Evolutionary conservation across 129 eudicot species (phyloP).

Genomic region (Tagetes patula): DNA sequence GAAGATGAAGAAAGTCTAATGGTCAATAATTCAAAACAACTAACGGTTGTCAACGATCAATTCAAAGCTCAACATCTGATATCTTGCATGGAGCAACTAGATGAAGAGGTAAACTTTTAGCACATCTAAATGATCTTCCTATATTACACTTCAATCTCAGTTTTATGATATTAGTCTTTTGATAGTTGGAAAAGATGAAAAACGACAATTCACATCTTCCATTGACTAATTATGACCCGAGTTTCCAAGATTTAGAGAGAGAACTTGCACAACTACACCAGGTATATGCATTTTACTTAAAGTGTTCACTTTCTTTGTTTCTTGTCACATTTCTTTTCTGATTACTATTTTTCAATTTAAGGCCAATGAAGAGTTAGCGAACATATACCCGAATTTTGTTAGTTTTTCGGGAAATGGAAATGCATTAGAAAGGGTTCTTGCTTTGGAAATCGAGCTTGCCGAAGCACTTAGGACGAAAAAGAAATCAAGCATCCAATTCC

Average conservation of each 20-base stretch:
- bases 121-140: constrained; percentile 4
- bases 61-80: constrained; percentile 49
- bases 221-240: constrained; percentile 42
- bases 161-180: not conserved
- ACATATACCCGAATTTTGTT: constrained; percentile 64
- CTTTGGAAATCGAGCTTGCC: constrained; percentile 97
- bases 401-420: constrained; percentile 65
- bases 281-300: constrained; percentile 38
- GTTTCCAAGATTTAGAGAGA: constrained; percentile 46
- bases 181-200: constrained; percentile 86
- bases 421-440: constrained; percentile 88
- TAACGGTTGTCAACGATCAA: constrained; percentile 39
- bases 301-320: not conserved
- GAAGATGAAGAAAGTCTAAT: constrained; percentile 25
- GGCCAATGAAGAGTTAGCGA: constrained; percentile 78
- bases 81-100: constrained; percentile 79
- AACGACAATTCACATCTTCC: constrained; percentile 54
- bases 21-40: constrained; percentile 37
- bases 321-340: not conserved
- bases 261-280: constrained; percentile 65
- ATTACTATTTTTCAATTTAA: constrained; percentile 21
- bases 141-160: not conserved
- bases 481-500: constrained; percentile 70
- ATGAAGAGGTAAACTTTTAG: constrained; percentile 70
- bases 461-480: constrained; percentile 78